A percentile compares a stretch with the other conserved stretches of the same genome.
phyloP scores from a whole-genome alignment of 495 filamentous ascomycete genomes.

The Elasticomyces elasticus region DNA sequence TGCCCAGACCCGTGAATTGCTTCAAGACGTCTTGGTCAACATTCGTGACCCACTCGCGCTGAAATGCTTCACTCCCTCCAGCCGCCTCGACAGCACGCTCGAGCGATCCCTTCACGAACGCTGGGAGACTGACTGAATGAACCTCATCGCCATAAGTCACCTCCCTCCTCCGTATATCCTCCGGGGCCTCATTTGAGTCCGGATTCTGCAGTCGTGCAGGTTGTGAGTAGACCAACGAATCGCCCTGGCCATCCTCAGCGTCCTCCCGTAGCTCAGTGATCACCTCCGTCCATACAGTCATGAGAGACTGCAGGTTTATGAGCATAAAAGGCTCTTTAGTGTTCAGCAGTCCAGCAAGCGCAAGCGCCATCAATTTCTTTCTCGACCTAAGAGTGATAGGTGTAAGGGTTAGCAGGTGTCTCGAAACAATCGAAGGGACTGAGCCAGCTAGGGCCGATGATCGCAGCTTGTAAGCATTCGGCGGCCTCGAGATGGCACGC shows the following conservation, averaged over 20 bases:
- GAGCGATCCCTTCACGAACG: conserved; percentile 60
- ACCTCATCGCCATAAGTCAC: conserved; percentile 57
- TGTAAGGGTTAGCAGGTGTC: too few relatives aligned
- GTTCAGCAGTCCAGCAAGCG: conserved; percentile 68
- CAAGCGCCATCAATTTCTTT: conserved; percentile 74
- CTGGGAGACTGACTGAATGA: conserved; percentile 56
- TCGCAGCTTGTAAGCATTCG: too few relatives aligned
- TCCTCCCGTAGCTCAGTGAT: conserved; percentile 50
- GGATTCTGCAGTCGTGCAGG: too few relatives aligned
- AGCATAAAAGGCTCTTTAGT: conserved; percentile 50
- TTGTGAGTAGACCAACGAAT: conserved; percentile 30
- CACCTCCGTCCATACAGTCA: conserved; percentile 63
- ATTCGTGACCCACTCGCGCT: conserved; percentile 71
- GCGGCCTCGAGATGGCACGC: too few relatives aligned
- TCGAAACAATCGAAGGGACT: too few relatives aligned
- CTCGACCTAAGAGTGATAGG: too few relatives aligned
- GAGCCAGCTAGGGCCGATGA: too few relatives aligned
- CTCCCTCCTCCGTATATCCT: conserved; percentile 46
- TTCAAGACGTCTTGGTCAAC: conserved; percentile 71
- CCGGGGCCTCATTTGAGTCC: conserved; percentile 47
- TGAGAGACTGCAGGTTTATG: conserved; percentile 50
- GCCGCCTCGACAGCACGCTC: conserved; percentile 51
- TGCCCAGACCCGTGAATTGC: conserved; percentile 44
- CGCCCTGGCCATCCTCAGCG: conserved; percentile 23
- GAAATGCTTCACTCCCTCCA: conserved; percentile 66